Conservation (phyloP, 441 rosid species). For the Flueggea neowawraea region DNA sequence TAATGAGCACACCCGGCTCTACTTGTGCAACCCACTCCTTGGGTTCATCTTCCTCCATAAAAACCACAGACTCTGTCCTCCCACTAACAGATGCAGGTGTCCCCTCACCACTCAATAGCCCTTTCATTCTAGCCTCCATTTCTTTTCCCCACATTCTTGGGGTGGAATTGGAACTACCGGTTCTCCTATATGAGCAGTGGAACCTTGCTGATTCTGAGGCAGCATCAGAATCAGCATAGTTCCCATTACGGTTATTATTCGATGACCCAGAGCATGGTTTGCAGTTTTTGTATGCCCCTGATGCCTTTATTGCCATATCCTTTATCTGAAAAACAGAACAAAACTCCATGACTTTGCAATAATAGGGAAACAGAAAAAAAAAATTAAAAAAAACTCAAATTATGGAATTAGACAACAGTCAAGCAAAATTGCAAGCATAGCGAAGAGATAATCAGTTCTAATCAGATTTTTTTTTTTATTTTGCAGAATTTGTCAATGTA, state of each 20-base stretch:
- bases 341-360: conserved; percentile 3
- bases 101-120: conserved; percentile 79
- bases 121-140: conserved; percentile 71
- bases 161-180: conserved; percentile 58
- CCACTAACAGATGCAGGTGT: conserved; percentile 82
- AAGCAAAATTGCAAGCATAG: neutral
- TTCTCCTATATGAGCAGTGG: conserved; percentile 63
- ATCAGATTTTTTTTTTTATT: neutral
- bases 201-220: conserved; percentile 65
- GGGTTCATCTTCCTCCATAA: conserved; percentile 81
- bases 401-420: neutral
- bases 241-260: conserved; percentile 40
- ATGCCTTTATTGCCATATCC: conserved; percentile 87
- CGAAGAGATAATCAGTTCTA: neutral
- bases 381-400: neutral
- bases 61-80: conserved; percentile 62
- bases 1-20: conserved; percentile 93
- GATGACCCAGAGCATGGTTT: conserved; percentile 83
- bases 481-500: conserved; percentile 2
- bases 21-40: conserved; percentile 98
- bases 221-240: conserved; percentile 53
- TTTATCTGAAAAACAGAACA: conserved; percentile 50
- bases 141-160: conserved; percentile 70
- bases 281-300: conserved; percentile 82
- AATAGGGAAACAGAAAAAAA: neutral